These are phyloP conservation scores for Cinchona pubescens DNA, from an alignment of 257 asterid species.

Conservation along the genomic window DNA sequence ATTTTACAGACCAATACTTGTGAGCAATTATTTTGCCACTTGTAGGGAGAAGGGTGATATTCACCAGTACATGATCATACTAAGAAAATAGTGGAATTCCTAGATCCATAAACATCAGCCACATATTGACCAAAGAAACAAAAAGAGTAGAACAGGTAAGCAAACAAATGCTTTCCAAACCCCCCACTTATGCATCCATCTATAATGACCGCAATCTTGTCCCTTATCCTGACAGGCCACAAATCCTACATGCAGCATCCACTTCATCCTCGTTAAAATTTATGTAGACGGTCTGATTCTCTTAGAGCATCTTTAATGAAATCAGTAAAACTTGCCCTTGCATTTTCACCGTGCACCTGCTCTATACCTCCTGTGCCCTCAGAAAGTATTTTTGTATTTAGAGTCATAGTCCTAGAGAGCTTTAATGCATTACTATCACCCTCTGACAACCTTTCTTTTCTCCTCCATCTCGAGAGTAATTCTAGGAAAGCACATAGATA, in stretches of 20 bases:
- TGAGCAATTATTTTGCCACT: neutral
- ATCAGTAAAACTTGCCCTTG: neutral
- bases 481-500: neutral
- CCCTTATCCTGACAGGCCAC: neutral
- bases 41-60: neutral
- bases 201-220: neutral
- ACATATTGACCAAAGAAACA: neutral
- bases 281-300: too few relatives aligned
- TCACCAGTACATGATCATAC: neutral
- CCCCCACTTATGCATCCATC: neutral
- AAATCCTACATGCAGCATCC: neutral
- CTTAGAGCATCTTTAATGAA: neutral
- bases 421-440: neutral
- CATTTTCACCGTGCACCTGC: neutral
- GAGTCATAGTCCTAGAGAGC: neutral
- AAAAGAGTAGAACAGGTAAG: neutral
- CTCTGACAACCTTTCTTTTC: neutral
- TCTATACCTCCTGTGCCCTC: neutral
- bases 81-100: neutral
- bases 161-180: neutral
- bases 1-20: neutral
- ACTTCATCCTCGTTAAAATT: neutral
- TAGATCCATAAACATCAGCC: neutral
- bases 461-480: neutral
- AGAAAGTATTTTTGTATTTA: neutral